These are phyloP conservation scores for Westerdykella ornata DNA, from an alignment of 2,329 filamentous ascomycete species.

Conservation along the genomic window DNA sequence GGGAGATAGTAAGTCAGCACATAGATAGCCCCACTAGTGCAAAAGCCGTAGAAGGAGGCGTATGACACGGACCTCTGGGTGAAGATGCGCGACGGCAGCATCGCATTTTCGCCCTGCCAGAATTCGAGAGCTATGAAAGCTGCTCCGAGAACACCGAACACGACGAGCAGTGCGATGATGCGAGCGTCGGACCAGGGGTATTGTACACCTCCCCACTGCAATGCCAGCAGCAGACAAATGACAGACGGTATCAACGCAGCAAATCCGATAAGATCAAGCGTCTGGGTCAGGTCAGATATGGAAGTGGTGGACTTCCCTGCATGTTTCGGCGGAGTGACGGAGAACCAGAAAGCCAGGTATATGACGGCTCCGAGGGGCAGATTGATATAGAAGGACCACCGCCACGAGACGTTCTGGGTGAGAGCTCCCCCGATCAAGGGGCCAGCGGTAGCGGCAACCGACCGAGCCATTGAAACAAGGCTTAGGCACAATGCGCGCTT, in stretches of 20 bases:
- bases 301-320: conserved; percentile 20
- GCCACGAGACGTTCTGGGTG: conserved; percentile 38
- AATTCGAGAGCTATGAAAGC: conserved; percentile 29
- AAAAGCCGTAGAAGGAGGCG: conserved; percentile 22
- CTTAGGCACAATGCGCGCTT: conserved; percentile 34
- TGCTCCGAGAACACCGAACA: conserved; percentile 41
- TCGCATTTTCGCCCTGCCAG: conserved; percentile 8
- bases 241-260: conserved; percentile 8
- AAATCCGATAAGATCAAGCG: conserved; percentile 11
- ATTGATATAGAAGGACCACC: conserved; percentile 42
- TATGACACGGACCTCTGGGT: conserved; percentile 29
- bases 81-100: conserved; percentile 13
- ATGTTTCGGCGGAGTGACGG: conserved; percentile 24
- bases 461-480: conserved; percentile 19
- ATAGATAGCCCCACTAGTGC: conserved; percentile 35
- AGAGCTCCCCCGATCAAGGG: conserved; percentile 39
- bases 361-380: conserved; percentile 37
- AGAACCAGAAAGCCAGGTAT: conserved; percentile 8
- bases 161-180: conserved; percentile 43
- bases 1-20: conserved; percentile 41
- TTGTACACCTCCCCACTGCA: conserved; percentile 28
- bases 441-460: conserved; percentile 28
- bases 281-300: conserved; percentile 6
- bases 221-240: conserved; percentile 12
- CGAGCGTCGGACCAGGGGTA: conserved; percentile 40